Percentiles rank a stretch among this genome's conserved stretches.
These are phyloP conservation scores for Aspergillus ochraceoroseus DNA, from an alignment of 2,329 filamentous ascomycete genomes.

Conservation along the genomic window DNA sequence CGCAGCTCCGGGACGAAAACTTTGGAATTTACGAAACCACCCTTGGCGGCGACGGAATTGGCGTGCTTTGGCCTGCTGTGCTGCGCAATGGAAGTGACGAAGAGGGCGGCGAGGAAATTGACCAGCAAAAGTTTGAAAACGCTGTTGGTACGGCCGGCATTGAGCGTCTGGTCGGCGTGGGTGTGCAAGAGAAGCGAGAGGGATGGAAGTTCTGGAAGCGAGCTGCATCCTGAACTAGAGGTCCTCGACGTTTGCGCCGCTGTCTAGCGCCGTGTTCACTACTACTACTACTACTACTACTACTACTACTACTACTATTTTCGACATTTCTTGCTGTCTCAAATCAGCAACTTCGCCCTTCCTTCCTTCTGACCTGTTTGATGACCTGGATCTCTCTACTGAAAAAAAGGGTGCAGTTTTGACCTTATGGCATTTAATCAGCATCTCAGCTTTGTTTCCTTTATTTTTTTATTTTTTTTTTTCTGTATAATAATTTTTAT, in stretches of 20 bases:
- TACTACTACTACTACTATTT: too few species aligned
- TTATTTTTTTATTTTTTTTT: constrained; percentile 7
- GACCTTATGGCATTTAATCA: constrained; percentile 5
- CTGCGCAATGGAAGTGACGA: constrained; percentile 78
- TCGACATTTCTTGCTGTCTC: too few species aligned
- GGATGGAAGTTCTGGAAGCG: constrained; percentile 82
- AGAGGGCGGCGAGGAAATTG: constrained; percentile 85
- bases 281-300: too few species aligned
- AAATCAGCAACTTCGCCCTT: not conserved
- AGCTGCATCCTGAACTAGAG: constrained; percentile 12
- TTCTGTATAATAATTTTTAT: constrained; percentile 15
- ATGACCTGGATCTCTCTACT: not conserved
- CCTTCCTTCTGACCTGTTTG: not conserved
- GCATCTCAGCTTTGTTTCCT: not conserved
- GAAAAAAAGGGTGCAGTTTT: not conserved
- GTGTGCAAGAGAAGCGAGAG: constrained; percentile 62
- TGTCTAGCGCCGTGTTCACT: too few species aligned
- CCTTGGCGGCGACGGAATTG: constrained; percentile 86
- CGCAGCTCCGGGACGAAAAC: constrained; percentile 62
- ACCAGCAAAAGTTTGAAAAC: constrained; percentile 79
- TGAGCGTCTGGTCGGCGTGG: constrained; percentile 79
- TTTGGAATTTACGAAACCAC: constrained; percentile 85
- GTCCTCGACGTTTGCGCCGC: too few species aligned
- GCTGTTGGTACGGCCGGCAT: constrained; percentile 81
- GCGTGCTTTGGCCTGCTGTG: constrained; percentile 88